Percentiles rank a stretch among this genome's conserved stretches.
phyloP scores from a whole-genome alignment of 2,329 filamentous ascomycete genomes.

The Hypomyces rosellus region DNA sequence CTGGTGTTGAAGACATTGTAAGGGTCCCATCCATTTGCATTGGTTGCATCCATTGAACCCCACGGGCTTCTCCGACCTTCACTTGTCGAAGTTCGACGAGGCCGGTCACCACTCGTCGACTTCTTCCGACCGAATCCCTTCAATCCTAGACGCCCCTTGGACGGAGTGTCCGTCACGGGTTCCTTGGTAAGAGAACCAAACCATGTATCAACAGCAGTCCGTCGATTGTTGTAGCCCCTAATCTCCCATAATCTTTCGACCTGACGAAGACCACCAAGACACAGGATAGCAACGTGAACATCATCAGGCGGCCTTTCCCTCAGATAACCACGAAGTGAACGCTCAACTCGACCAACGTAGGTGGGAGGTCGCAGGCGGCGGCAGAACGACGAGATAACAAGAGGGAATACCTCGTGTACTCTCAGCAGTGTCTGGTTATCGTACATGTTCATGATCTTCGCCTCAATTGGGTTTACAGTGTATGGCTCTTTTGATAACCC shows the following conservation, averaged over 20 bases:
- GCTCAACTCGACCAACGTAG: conserved; percentile 57
- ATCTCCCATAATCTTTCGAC: conserved; percentile 61
- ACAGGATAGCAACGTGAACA: conserved; percentile 54
- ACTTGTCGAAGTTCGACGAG: conserved; percentile 18
- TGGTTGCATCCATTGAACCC: conserved; percentile 25
- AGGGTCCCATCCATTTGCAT: conserved; percentile 23
- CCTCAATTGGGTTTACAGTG: conserved; percentile 57
- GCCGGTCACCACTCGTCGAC: conserved; percentile 31
- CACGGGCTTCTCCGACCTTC: conserved; percentile 22
- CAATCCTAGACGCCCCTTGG: conserved; percentile 47
- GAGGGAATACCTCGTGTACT: conserved; percentile 58
- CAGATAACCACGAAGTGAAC: conserved; percentile 56
- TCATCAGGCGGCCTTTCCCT: conserved; percentile 58
- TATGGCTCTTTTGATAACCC: conserved; percentile 48
- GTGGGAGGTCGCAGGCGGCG: conserved; percentile 56
- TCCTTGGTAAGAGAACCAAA: conserved; percentile 46
- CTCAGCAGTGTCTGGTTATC: conserved; percentile 56
- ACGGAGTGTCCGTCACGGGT: conserved; percentile 29
- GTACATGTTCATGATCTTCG: conserved; percentile 57
- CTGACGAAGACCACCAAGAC: conserved; percentile 55
- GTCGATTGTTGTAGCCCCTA: conserved; percentile 56
- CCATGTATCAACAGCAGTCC: conserved; percentile 55
- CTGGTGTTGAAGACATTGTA: conserved; percentile 53
- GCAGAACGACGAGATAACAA: conserved; percentile 59
- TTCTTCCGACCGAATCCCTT: conserved; percentile 53